phyloP scores from a whole-genome alignment of 2,329 filamentous ascomycete species.

The Huntiella abstrusa region DNA sequence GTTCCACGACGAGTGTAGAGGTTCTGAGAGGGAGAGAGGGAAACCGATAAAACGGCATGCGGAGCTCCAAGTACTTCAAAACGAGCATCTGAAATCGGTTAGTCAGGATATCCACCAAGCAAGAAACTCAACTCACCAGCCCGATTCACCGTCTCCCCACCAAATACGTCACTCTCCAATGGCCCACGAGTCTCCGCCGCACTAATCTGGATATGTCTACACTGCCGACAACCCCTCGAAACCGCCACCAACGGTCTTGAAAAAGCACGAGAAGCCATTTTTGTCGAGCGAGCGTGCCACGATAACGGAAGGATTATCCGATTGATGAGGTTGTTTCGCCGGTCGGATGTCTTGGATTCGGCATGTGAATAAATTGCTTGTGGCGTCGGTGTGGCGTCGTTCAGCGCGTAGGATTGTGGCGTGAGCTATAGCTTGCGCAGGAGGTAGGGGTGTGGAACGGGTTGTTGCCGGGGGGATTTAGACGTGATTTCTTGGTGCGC shows the following conservation, averaged over 20 bases:
- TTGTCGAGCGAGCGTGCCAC: too few relatives aligned
- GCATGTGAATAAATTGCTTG: too few relatives aligned
- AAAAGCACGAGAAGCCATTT: not conserved
- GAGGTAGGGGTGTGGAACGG: too few relatives aligned
- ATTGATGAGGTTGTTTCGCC: too few relatives aligned
- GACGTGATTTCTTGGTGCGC: not conserved
- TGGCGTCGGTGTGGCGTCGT: too few relatives aligned
- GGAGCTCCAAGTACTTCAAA: conserved; percentile 88
- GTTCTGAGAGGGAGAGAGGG: conserved; percentile 78
- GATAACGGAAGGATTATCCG: too few relatives aligned
- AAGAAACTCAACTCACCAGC: conserved; percentile 24
- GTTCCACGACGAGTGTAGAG: conserved; percentile 87
- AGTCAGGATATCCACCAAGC: not conserved
- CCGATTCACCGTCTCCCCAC: conserved; percentile 24
- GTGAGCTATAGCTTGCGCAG: too few relatives aligned
- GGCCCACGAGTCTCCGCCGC: conserved; percentile 38
- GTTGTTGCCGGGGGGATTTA: too few relatives aligned
- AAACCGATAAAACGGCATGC: conserved; percentile 85
- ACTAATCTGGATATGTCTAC: conserved; percentile 44
- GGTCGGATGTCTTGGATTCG: too few relatives aligned
- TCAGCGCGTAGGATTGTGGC: too few relatives aligned
- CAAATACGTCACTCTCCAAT: conserved; percentile 41
- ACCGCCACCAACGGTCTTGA: not conserved
- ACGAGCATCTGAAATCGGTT: conserved; percentile 49
- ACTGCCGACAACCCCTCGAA: conserved; percentile 26